Percentiles rank a stretch among this genome's conserved stretches.
These are phyloP conservation scores for Fusarium floridanum DNA, from an alignment of 2,329 filamentous ascomycete genomes.

Conservation along the genomic window DNA sequence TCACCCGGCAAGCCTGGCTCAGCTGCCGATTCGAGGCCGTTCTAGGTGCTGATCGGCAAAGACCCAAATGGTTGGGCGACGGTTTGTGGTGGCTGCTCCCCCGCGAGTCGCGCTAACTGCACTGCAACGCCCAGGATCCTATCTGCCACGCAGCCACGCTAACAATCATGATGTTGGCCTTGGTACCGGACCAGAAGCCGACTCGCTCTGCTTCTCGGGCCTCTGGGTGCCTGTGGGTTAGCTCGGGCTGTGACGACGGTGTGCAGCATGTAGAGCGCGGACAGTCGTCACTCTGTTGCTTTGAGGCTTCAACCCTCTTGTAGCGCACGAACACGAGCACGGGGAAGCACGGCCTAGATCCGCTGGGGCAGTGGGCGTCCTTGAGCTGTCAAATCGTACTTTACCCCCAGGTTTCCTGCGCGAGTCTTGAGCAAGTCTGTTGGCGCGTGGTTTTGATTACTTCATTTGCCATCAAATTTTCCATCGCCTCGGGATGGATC, in stretches of 20 bases:
- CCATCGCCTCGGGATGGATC: constrained; percentile 37
- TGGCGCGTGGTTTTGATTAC: constrained; percentile 18
- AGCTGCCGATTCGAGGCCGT: constrained; percentile 37
- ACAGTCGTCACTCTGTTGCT: constrained; percentile 24
- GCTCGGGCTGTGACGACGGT: constrained; percentile 31
- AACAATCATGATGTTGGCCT: constrained; percentile 31
- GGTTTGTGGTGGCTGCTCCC: constrained; percentile 38
- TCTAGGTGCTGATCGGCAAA: constrained; percentile 41
- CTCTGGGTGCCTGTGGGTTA: constrained; percentile 16
- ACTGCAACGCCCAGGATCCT: constrained; percentile 28
- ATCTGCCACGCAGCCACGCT: constrained; percentile 32
- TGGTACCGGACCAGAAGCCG: constrained; percentile 34
- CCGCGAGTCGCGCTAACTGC: constrained; percentile 39
- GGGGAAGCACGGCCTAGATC: constrained; percentile 39
- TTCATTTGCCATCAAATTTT: constrained; percentile 23
- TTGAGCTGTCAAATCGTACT: constrained; percentile 36
- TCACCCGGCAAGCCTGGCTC: constrained; percentile 22
- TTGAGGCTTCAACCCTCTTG: constrained; percentile 32
- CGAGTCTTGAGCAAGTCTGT: constrained; percentile 8
- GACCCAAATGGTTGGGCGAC: constrained; percentile 36
- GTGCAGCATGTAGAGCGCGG: constrained; percentile 33
- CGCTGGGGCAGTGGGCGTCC: constrained; percentile 25
- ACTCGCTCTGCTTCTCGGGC: constrained; percentile 22
- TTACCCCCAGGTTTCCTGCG: constrained; percentile 32
- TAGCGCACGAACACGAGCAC: constrained; percentile 28